Conservation (phyloP, 805 yeast genomes). For the Zygoascus tannicola region DNA sequence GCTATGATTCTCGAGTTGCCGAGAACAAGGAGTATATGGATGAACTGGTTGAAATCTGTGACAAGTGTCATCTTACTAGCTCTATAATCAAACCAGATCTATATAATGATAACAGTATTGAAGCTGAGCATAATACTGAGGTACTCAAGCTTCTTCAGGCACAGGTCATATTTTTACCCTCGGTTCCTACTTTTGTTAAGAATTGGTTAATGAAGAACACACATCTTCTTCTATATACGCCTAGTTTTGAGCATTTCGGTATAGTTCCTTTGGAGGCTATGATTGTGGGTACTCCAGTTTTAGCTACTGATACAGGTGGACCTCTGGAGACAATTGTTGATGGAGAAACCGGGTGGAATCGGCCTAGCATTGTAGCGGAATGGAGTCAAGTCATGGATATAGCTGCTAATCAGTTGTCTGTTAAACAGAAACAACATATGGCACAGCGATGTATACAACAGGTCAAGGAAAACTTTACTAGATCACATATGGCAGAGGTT, state of each 20-base stretch:
- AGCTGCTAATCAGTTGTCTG: slow-evolving; percentile 18
- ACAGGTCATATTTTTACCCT: slow-evolving; percentile 68
- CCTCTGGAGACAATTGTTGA: slow-evolving; percentile 71
- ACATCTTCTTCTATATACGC: slow-evolving; percentile 70
- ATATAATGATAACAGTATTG: slow-evolving; percentile 11
- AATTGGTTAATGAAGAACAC: slow-evolving; percentile 49
- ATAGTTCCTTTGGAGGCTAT: slow-evolving; percentile 96
- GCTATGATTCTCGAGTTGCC: slow-evolving; percentile 64
- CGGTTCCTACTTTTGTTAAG: slow-evolving; percentile 60
- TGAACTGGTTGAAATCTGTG: slow-evolving; percentile 47
- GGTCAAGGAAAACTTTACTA: slow-evolving; percentile 27
- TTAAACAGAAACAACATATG: slow-evolving; percentile 20
- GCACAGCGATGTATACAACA: slow-evolving; percentile 24
- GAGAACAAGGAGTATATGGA: slow-evolving; percentile 69
- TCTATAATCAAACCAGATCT: slow-evolving; percentile 35
- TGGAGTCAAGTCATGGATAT: slow-evolving; percentile 30
- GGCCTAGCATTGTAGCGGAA: slow-evolving; percentile 24
- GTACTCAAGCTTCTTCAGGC: slow-evolving; percentile 12
- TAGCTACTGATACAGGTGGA: slow-evolving; percentile 87
- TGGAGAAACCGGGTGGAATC: slow-evolving; percentile 32
- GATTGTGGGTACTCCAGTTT: slow-evolving; percentile 71
- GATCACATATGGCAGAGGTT: slow-evolving; percentile 23
- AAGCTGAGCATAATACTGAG: slow-evolving; percentile 1
- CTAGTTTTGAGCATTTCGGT: slow-evolving; percentile 90
- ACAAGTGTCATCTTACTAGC: slow-evolving; percentile 36